Percentiles rank a stretch among this genome's conserved stretches.
phyloP scores from a whole-genome alignment of 1,284 basidiomycete genomes.

The Stygiomarasmius scandens region DNA sequence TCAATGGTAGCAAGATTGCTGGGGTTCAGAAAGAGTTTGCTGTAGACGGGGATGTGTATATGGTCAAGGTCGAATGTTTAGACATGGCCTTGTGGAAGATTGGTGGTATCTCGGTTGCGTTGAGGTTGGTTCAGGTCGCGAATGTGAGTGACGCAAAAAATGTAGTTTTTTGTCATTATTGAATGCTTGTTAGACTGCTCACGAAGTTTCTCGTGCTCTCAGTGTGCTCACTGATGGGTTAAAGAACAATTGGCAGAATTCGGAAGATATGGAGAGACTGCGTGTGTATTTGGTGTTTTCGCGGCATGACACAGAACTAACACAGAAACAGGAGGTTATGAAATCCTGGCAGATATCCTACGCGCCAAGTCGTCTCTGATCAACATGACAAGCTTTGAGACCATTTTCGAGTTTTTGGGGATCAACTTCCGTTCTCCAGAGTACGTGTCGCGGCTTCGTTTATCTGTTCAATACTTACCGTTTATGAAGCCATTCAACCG shows the following conservation, averaged over 20 bases:
- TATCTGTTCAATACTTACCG: slow-evolving; percentile 4
- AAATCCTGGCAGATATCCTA: slow-evolving; percentile 79
- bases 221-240: slow-evolving; percentile 78
- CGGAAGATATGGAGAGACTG: slow-evolving; percentile 87
- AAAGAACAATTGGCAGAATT: slow-evolving; percentile 87
- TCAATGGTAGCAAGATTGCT: slow-evolving; percentile 2
- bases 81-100: slow-evolving; percentile 83
- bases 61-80: slow-evolving; percentile 63
- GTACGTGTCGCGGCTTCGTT: slow-evolving; percentile 43
- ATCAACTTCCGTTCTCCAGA: slow-evolving; percentile 81
- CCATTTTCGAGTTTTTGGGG: slow-evolving; percentile 83
- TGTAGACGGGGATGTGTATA: slow-evolving; percentile 61
- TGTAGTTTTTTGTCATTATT: no score
- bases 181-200: slow-evolving; percentile 72
- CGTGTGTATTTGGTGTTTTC: slow-evolving; percentile 51
- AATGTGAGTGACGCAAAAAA: no score
- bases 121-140: slow-evolving; percentile 82
- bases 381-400: slow-evolving; percentile 76
- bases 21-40: slow-evolving; percentile 29
- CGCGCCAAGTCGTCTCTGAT: slow-evolving; percentile 75
- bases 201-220: slow-evolving; percentile 74
- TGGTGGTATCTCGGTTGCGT: slow-evolving; percentile 78
- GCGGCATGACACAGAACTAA: neutral
- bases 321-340: slow-evolving; percentile 73
- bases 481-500: slow-evolving; percentile 66